Evolutionary conservation across 352 stramenopile genomes (phyloP).

Genomic region (Phytopythium montanum): DNA sequence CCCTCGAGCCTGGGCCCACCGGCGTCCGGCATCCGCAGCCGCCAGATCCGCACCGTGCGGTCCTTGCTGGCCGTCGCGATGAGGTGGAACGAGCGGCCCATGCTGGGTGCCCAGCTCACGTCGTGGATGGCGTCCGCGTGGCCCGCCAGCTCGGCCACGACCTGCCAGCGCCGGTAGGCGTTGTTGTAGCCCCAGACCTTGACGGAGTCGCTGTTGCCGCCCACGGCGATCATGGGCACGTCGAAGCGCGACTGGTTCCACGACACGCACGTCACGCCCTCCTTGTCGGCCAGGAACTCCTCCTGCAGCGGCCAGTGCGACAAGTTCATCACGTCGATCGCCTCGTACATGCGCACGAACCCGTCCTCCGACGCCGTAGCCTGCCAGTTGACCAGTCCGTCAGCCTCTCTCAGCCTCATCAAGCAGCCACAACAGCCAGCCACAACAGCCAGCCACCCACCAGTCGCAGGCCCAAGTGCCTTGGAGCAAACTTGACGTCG

Average conservation of each 20-base stretch:
- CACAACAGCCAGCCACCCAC: slow-evolving; percentile 25
- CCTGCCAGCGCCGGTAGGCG: slow-evolving; percentile 80
- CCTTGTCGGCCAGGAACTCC: slow-evolving; percentile 78
- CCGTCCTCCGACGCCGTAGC: slow-evolving; percentile 94
- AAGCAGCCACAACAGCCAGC: no score
- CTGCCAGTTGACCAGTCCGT: slow-evolving; percentile 16
- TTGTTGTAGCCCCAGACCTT: slow-evolving; percentile 93
- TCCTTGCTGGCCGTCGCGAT: slow-evolving; percentile 93
- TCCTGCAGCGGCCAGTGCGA: slow-evolving; percentile 93
- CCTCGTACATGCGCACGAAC: slow-evolving; percentile 94
- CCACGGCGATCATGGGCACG: slow-evolving; percentile 93
- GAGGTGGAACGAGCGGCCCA: slow-evolving; percentile 91
- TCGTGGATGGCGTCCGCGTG: slow-evolving; percentile 92
- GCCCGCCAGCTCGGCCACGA: slow-evolving; percentile 76
- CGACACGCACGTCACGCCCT: slow-evolving; percentile 89
- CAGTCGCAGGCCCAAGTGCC: slow-evolving; percentile 91
- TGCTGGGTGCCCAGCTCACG: slow-evolving; percentile 95
- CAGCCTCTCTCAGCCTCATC: no score
- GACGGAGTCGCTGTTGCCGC: slow-evolving; percentile 83
- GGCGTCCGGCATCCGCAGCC: slow-evolving; percentile 69
- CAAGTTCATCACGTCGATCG: slow-evolving; percentile 95
- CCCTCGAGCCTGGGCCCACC: slow-evolving; percentile 38
- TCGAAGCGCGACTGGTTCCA: slow-evolving; percentile 96
- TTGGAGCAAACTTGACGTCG: slow-evolving; percentile 94
- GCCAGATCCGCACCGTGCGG: slow-evolving; percentile 86